Base-by-base conservation (phyloP, 2,329 filamentous ascomycete genomes). In the Gyromitra esculenta region DNA sequence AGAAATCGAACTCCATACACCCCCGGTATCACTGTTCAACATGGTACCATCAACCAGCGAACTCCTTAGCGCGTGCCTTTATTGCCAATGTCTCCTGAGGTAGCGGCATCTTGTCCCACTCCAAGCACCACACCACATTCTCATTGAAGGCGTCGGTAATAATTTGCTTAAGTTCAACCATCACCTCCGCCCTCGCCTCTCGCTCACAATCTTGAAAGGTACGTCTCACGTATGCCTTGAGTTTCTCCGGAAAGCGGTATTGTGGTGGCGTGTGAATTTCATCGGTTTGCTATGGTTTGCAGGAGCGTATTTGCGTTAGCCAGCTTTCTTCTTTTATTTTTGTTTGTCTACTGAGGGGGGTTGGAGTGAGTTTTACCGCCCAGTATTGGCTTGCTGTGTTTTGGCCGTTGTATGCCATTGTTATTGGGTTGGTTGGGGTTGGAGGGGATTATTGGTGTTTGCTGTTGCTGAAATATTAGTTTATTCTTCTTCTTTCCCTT, bases 31-130 rank as follows among this genome's bases (percentile, higher is more conserved):
- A 13, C 54, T 18, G 3, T 5, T 31, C 4, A n/a, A 25, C 7
- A 3, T 4, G 7, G 13, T 37, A 18, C 25, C 15, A 21, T 59
- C 54, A 39, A 35, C 41, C 39, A 6, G 45, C 7, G 18, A n/a
- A 1, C 9, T 15, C 45, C 63, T 54, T 11, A 39, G 7, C 7
- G 9, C 45, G 45, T 13, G 45, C 35, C 37, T 39, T 77, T 31
- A 31, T 31, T 35, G 67, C 64, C 4, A 78, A 52, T 31, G 97
- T 87, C 77, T 92, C 87, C 83, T 98, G 95, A 4, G 96, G 96
- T 11, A 97, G 86, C 52, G 92, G 92, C 85, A 96, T 88, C 37
- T 85, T 87, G 78, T 91, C 88, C 96, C 96, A 99, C 85, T 97
- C 89, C 83, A 92, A 89, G 31, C 87, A 87, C 82, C 91, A 87